Evolutionary conservation across 2,329 filamentous ascomycete genomes (phyloP).

Genomic region (Alternaria atra): DNA sequence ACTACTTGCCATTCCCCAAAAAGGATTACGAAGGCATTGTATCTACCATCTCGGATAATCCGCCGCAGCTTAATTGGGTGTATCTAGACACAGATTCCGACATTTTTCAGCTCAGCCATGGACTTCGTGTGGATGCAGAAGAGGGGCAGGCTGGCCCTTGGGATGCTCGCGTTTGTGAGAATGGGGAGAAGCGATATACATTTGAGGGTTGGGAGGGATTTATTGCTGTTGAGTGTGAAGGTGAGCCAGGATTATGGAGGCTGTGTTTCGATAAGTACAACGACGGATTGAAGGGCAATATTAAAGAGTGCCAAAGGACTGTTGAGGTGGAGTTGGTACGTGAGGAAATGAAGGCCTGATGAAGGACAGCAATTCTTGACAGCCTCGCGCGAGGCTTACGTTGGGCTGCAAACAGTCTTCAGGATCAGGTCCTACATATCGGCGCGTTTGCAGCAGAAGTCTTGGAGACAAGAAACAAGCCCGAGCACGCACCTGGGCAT

Average conservation of each 20-base stretch:
- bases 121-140: slow-evolving; percentile 69
- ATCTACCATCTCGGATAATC: slow-evolving; percentile 58
- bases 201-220: slow-evolving; percentile 66
- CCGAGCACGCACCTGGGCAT: not conserved
- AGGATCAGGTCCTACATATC: not conserved
- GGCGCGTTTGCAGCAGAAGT: not conserved
- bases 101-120: slow-evolving; percentile 46
- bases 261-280: slow-evolving; percentile 59
- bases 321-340: slow-evolving; percentile 31
- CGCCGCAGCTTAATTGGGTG: slow-evolving; percentile 73
- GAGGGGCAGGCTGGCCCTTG: slow-evolving; percentile 54
- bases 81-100: slow-evolving; percentile 68
- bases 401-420: not conserved
- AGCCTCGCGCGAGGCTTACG: not conserved
- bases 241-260: slow-evolving; percentile 59
- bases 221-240: slow-evolving; percentile 61
- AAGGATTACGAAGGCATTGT: slow-evolving; percentile 57
- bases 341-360: slow-evolving; percentile 17
- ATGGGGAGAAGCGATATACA: slow-evolving; percentile 64
- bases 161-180: slow-evolving; percentile 75
- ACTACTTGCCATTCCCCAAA: slow-evolving; percentile 59
- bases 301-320: slow-evolving; percentile 33
- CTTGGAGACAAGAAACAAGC: not conserved
- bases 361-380: not conserved
- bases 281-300: slow-evolving; percentile 51